Percentiles rank a stretch among this genome's conserved stretches.
Conservation (phyloP, 352 stramenopile species). For the Globisporangium camurandrum region DNA sequence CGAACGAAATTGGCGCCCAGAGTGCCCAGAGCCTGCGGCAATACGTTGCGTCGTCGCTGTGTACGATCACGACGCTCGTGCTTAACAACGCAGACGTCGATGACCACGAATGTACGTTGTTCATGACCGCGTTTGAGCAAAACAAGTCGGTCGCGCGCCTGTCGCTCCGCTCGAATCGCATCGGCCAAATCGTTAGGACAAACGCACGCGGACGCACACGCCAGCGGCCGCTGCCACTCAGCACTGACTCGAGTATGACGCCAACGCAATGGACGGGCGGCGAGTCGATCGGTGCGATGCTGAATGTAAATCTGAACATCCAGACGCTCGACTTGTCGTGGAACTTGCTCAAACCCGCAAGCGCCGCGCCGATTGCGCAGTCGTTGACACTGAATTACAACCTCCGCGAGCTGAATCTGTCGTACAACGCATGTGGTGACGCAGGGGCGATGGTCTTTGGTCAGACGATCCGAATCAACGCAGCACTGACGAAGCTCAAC, state of each 20-base stretch:
- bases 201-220: slow-evolving; percentile 10
- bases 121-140: slow-evolving; percentile 61
- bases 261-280: slow-evolving; percentile 34
- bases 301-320: slow-evolving; percentile 73
- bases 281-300: slow-evolving; percentile 71
- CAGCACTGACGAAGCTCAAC: slow-evolving; percentile 30
- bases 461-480: slow-evolving; percentile 44
- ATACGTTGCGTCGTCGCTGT: slow-evolving; percentile 58
- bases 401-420: slow-evolving; percentile 45
- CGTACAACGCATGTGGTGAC: slow-evolving; percentile 59
- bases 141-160: slow-evolving; percentile 71
- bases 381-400: slow-evolving; percentile 60
- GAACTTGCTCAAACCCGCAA: slow-evolving; percentile 61
- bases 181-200: slow-evolving; percentile 45
- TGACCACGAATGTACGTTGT: slow-evolving; percentile 56
- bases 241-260: background rate
- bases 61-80: slow-evolving; percentile 42
- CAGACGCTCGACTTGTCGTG: slow-evolving; percentile 74
- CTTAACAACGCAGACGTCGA: slow-evolving; percentile 52
- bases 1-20: slow-evolving; percentile 41
- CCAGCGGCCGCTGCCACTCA: background rate
- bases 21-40: slow-evolving; percentile 38
- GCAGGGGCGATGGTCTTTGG: slow-evolving; percentile 49
- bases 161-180: slow-evolving; percentile 56
- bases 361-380: slow-evolving; percentile 29